Conservation (phyloP, 2,329 filamentous ascomycete species). For the Epichloe sibirici region DNA sequence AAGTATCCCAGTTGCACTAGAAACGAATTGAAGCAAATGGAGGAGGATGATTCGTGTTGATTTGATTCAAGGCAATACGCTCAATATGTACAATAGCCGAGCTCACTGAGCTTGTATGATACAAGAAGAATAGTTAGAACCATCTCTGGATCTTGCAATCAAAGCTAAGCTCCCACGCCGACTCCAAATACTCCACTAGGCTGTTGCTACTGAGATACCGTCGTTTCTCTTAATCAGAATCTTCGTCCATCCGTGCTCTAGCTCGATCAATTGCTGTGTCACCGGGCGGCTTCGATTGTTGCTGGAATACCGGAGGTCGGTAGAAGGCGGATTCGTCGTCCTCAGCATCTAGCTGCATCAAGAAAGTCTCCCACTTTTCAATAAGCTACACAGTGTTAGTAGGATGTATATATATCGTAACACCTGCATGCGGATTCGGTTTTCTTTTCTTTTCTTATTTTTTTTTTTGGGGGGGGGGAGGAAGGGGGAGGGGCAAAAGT, state of each 20-base stretch:
- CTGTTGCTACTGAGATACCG: constrained; percentile 3
- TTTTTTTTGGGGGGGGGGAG: no score
- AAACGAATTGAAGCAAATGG: background rate
- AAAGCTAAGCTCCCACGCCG: constrained; percentile 1
- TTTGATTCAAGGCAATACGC: constrained; percentile 6
- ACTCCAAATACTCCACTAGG: constrained; percentile 5
- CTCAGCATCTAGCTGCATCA: constrained; percentile 89
- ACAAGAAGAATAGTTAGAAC: constrained; percentile 14
- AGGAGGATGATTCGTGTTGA: background rate
- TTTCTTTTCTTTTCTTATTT: no score
- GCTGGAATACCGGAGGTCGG: constrained; percentile 46
- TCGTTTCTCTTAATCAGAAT: constrained; percentile 34
- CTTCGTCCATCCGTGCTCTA: constrained; percentile 44
- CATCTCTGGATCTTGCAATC: constrained; percentile 12
- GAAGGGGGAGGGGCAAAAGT: no score
- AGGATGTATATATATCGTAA: background rate
- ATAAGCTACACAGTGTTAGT: constrained; percentile 34
- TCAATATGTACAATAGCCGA: constrained; percentile 23
- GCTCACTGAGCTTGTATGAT: constrained; percentile 23
- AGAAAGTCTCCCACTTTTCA: constrained; percentile 96
- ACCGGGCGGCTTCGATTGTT: constrained; percentile 35
- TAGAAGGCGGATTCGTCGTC: constrained; percentile 67
- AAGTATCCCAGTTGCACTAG: background rate
- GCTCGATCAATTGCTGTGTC: constrained; percentile 50
- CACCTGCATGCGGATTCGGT: background rate